Evolutionary conservation across 306 rosid genomes (phyloP).

Genomic region (Acacia confusa): DNA sequence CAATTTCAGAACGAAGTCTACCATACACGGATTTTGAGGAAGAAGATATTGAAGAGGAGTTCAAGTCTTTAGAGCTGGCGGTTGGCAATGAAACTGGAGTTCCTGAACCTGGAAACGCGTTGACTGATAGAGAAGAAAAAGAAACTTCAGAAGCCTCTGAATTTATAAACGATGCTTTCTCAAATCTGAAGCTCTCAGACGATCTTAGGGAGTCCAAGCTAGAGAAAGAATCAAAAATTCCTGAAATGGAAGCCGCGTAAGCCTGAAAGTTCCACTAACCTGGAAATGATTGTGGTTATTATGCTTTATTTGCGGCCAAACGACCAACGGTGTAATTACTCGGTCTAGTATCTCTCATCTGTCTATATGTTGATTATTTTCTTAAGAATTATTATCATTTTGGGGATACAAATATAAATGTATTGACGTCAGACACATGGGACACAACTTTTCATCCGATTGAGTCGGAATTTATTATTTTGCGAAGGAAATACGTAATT

Average conservation of each 20-base stretch:
- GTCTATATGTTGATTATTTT: conserved; percentile 4
- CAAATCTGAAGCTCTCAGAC: conserved; percentile 65
- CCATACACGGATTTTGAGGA: conserved; percentile 50
- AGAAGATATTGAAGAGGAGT: conserved; percentile 82
- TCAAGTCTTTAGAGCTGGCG: conserved; percentile 65
- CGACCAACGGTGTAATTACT: neutral
- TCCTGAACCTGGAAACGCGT: conserved; percentile 22
- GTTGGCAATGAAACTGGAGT: conserved; percentile 37
- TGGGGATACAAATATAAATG: neutral
- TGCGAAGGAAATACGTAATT: neutral
- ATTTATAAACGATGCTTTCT: conserved; percentile 45
- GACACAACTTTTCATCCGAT: too few relatives aligned
- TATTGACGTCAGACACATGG: too few relatives aligned
- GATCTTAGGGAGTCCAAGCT: conserved; percentile 17
- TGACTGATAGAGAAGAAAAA: conserved; percentile 24
- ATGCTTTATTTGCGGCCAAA: conserved; percentile 6
- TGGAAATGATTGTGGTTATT: conserved; percentile 1
- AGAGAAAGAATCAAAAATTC: conserved; percentile 25
- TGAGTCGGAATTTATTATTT: neutral
- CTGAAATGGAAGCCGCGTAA: conserved; percentile 49
- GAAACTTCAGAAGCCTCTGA: conserved; percentile 44
- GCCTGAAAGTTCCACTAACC: neutral
- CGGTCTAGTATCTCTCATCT: neutral
- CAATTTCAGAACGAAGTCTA: conserved; percentile 52
- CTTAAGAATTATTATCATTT: neutral